A percentile compares a stretch with the other conserved stretches of the same genome.
Conservation (phyloP, 2,329 filamentous ascomycete species). For the Monosporascus sp. region DNA sequence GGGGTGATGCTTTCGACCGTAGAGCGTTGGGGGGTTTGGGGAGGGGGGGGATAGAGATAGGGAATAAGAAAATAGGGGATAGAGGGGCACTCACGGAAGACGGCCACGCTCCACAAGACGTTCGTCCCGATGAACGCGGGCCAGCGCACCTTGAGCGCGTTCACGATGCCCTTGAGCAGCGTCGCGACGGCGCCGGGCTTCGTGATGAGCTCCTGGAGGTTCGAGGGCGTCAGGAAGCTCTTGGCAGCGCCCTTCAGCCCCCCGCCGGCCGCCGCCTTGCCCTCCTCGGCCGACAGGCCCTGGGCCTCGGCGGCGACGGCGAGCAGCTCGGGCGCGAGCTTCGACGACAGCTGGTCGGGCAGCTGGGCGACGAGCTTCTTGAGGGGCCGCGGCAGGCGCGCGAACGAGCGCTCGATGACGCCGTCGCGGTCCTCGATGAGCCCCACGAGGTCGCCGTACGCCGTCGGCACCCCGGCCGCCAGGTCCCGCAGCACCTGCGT, state of each 20-base stretch:
- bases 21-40: not conserved
- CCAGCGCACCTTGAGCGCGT: conserved; percentile 80
- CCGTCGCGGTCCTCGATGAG: conserved; percentile 58
- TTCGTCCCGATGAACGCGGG: conserved; percentile 89
- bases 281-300: conserved; percentile 49
- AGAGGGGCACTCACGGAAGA: conserved; percentile 60
- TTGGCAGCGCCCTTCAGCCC: conserved; percentile 52
- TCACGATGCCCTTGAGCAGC: conserved; percentile 85
- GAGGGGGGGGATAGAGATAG: not conserved
- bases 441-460: conserved; percentile 75
- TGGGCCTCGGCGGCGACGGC: conserved; percentile 73
- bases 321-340: conserved; percentile 74
- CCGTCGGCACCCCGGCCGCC: conserved; percentile 86
- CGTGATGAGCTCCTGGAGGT: conserved; percentile 71
- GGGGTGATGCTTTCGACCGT: not conserved
- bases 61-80: not conserved
- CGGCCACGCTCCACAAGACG: conserved; percentile 79
- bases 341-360: conserved; percentile 72
- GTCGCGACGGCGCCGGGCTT: conserved; percentile 82
- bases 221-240: conserved; percentile 65
- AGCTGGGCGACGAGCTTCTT: conserved; percentile 82
- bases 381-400: conserved; percentile 69
- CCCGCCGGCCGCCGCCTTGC: conserved; percentile 35
- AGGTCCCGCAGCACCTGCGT: conserved; percentile 88
- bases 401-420: conserved; percentile 53